These are phyloP conservation scores for Cicer cuneatum DNA, from an alignment of 306 rosid species.

Conservation along the genomic window DNA sequence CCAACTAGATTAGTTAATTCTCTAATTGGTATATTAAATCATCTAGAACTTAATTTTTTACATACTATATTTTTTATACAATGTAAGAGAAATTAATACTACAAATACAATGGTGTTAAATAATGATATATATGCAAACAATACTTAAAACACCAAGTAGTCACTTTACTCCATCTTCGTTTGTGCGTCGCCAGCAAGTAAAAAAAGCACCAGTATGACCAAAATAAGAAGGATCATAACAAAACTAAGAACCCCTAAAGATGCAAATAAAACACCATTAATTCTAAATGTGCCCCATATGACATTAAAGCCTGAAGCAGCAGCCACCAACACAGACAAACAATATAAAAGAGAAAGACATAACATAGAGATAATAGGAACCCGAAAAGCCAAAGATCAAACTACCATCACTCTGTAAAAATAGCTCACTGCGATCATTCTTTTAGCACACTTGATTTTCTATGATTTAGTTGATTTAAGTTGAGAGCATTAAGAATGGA, in stretches of 20 bases:
- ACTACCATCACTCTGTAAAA: slow-evolving; percentile 38
- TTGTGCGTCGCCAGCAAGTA: slow-evolving; percentile 11
- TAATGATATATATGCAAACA: too few relatives aligned
- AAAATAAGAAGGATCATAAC: slow-evolving; percentile 35
- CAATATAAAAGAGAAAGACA: slow-evolving; percentile 35
- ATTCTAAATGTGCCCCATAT: slow-evolving; percentile 40
- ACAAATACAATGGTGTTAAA: too few relatives aligned
- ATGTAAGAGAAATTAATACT: too few relatives aligned
- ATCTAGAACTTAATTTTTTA: too few relatives aligned
- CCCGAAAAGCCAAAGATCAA: slow-evolving; percentile 40
- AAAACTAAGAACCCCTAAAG: slow-evolving; percentile 42
- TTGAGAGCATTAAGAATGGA: too few relatives aligned
- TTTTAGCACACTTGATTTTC: too few relatives aligned
- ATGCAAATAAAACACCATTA: slow-evolving; percentile 43
- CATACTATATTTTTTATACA: too few relatives aligned
- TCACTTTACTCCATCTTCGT: background rate
- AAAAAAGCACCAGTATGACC: slow-evolving; percentile 34
- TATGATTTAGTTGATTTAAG: too few relatives aligned
- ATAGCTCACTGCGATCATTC: slow-evolving; percentile 42
- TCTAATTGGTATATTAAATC: background rate
- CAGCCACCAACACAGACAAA: slow-evolving; percentile 33
- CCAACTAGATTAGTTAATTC: background rate
- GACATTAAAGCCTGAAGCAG: slow-evolving; percentile 37
- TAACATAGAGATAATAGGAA: slow-evolving; percentile 43
- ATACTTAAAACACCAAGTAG: background rate